Evolutionary conservation across 129 eudicot species (phyloP), one percentile per base, ranked within the genome.

Genomic region (Flaveria linearis): DNA sequence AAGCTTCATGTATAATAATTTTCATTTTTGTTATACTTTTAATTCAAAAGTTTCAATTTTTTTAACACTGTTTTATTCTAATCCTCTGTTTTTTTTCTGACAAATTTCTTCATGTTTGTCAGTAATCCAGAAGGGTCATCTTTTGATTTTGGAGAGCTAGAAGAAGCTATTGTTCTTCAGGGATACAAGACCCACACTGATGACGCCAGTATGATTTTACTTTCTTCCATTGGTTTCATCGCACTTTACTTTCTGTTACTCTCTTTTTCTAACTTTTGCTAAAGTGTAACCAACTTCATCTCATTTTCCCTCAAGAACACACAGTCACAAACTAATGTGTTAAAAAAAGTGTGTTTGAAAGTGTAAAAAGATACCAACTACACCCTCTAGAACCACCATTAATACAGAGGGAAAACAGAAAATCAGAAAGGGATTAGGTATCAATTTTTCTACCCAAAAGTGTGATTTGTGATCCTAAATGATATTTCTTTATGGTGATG

Each of bases 131-230:
- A 88, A 86, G 93, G 96, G 67, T 69, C 99, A 26, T 70, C 89
- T 71, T 89, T 91, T 83, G 92, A 91, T 87, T 95, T 91, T 84
- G 94, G 96, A 55, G 99, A 86, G 85, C 93, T 95, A 42, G 97
- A 95, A 74, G 97, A 95, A 77, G 99, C 97, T 43, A 87, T 95
- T 76, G 94, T 77, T 9, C 87, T 91, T 73, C 99, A 91, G 58
- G 97, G 96, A 77, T 82, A 89, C 69, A 91, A 83, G 88, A 87
- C 76, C 80, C 85, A 82, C 73, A 76, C 82, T 87, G 97, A 91
- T 80, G 95, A 84, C 16, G 55, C 88, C 58, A 95, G 99, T 89
- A 91, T 14, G 89, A 74, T 62, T 73, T 52, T 42, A 60, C 41
- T 36, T 36, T 36, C 41, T 36, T 36, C 41, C 41, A 36, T 36